phyloP scores from a whole-genome alignment of 2,329 filamentous ascomycete species.

The Alternaria infectoria region DNA sequence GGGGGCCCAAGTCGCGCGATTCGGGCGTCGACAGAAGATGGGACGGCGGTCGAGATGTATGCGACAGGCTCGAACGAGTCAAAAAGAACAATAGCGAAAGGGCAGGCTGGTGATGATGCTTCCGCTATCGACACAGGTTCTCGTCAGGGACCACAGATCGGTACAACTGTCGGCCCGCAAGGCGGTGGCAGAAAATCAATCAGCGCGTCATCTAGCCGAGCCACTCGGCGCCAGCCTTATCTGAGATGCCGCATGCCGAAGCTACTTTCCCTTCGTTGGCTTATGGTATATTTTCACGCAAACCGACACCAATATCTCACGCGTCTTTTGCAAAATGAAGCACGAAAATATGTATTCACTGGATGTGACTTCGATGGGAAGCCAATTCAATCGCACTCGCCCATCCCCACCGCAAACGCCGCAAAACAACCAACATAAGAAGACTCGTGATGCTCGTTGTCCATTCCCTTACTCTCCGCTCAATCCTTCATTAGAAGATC shows the following conservation, averaged over 20 bases:
- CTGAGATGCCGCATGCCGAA: background rate
- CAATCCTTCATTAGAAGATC: conserved; percentile 58
- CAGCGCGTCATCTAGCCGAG: conserved; percentile 17
- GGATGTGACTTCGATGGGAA: background rate
- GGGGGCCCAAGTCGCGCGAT: conserved; percentile 15
- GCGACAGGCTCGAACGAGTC: conserved; percentile 28
- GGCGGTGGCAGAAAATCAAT: conserved; percentile 20
- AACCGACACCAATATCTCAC: too few relatives aligned
- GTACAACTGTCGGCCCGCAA: conserved; percentile 12
- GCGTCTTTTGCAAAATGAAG: background rate
- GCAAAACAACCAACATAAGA: background rate
- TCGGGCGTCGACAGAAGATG: conserved; percentile 17
- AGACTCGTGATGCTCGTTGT: conserved; percentile 7
- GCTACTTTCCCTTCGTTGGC: background rate
- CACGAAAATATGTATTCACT: background rate
- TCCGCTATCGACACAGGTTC: conserved; percentile 17
- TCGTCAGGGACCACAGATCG: conserved; percentile 17
- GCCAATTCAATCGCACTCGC: background rate
- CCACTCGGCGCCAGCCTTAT: background rate
- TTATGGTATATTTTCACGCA: background rate
- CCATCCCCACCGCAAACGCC: conserved; percentile 2
- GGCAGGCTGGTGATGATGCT: conserved; percentile 20
- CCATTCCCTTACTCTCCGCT: background rate
- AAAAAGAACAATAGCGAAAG: conserved; percentile 8
- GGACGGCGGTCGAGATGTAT: conserved; percentile 17